These are phyloP conservation scores for Zarea fungicola DNA, from an alignment of 2,329 filamentous ascomycete species.

Conservation along the genomic window DNA sequence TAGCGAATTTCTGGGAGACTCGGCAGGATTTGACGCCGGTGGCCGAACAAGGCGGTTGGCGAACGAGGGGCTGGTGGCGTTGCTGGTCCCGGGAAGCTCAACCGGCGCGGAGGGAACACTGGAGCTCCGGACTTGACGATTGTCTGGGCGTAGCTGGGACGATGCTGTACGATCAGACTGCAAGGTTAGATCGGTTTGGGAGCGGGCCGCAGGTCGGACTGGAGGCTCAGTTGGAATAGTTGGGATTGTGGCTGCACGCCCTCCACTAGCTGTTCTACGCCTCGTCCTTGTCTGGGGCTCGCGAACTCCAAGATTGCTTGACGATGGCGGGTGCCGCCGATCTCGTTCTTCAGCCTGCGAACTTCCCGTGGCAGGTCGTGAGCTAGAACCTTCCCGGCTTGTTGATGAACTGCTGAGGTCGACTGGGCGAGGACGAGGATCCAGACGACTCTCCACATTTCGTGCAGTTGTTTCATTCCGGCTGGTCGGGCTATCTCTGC, in stretches of 20 bases:
- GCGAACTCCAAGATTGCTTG: constrained; percentile 27
- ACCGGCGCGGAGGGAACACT: constrained; percentile 26
- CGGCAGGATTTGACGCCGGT: not conserved
- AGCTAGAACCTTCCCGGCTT: constrained; percentile 36
- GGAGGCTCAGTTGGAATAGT: constrained; percentile 37
- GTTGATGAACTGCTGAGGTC: constrained; percentile 22
- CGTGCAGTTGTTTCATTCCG: constrained; percentile 11
- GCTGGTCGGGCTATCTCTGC: constrained; percentile 21
- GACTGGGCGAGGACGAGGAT: constrained; percentile 25
- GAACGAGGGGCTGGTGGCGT: constrained; percentile 4
- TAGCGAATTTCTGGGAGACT: constrained; percentile 4
- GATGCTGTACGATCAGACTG: constrained; percentile 37
- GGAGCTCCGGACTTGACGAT: constrained; percentile 38
- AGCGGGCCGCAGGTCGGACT: constrained; percentile 49
- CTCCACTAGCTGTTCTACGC: constrained; percentile 48
- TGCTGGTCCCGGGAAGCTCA: constrained; percentile 12
- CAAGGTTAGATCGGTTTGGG: constrained; percentile 58
- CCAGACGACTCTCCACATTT: constrained; percentile 10
- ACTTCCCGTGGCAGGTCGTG: constrained; percentile 41
- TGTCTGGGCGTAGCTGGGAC: constrained; percentile 32
- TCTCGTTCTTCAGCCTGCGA: constrained; percentile 42
- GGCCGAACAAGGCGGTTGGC: constrained; percentile 9
- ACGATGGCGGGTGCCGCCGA: constrained; percentile 49
- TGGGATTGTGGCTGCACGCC: constrained; percentile 51
- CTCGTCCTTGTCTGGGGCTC: constrained; percentile 30